phyloP scores from a whole-genome alignment of 202 grass and related monocot species.

The Bolboschoenoplectus hybrid region DNA sequence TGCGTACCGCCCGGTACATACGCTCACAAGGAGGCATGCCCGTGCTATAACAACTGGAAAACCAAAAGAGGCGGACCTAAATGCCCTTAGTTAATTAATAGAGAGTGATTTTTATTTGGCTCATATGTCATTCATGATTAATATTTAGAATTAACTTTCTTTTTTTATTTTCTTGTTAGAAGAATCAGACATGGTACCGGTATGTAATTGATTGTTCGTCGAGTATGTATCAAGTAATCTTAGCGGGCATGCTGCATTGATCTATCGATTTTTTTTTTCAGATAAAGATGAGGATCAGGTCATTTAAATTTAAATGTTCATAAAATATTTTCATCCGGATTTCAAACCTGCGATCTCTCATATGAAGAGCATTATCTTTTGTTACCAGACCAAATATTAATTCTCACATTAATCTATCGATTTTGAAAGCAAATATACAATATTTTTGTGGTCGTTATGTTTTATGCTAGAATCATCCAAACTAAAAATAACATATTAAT shows the following conservation, averaged over 20 bases:
- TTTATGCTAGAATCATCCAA: too few species aligned
- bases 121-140: neutral
- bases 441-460: neutral
- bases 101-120: neutral
- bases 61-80: conserved; percentile 65
- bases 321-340: too few species aligned
- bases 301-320: too few species aligned
- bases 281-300: too few species aligned
- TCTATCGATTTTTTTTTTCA: neutral
- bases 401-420: neutral
- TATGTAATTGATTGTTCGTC: neutral
- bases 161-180: neutral
- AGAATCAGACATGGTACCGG: neutral
- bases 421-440: neutral
- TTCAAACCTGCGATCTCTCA: too few species aligned
- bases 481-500: too few species aligned
- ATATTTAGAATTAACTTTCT: neutral
- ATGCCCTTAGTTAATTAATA: conserved; percentile 49
- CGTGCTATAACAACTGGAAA: conserved; percentile 82
- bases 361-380: too few species aligned
- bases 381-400: too few species aligned
- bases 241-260: neutral
- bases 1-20: conserved; percentile 61
- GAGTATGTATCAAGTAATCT: too few species aligned
- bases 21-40: conserved; percentile 60